These are phyloP conservation scores for Penicillium brevicompactum DNA, from an alignment of 2,329 filamentous ascomycete genomes.

Conservation along the genomic window DNA sequence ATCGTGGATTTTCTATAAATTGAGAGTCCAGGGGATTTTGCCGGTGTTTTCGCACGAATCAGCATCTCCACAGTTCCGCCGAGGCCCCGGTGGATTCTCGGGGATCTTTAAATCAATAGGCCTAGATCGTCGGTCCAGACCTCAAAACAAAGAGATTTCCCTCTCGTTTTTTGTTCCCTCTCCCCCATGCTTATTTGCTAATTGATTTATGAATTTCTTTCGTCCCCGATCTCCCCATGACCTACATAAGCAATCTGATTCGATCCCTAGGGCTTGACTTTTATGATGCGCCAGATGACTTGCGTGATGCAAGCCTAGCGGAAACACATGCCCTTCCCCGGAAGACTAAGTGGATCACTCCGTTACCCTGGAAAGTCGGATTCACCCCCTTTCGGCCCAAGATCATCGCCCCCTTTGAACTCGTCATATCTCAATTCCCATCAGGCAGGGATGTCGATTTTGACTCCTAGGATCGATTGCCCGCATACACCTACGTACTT, in stretches of 20 bases:
- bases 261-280: neutral
- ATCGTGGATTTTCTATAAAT: no score
- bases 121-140: conserved; percentile 4
- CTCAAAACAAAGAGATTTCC: conserved; percentile 6
- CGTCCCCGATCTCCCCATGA: neutral
- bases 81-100: conserved; percentile 1
- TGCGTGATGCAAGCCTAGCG: conserved; percentile 11
- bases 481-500: conserved; percentile 2
- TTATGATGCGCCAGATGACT: conserved; percentile 8
- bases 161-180: neutral
- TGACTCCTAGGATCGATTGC: neutral
- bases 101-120: neutral
- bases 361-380: conserved; percentile 5
- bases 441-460: neutral
- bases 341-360: conserved; percentile 16
- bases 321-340: conserved; percentile 15
- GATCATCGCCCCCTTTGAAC: conserved; percentile 4
- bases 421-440: neutral
- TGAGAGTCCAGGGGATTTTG: neutral
- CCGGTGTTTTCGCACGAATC: conserved; percentile 16
- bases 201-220: no score
- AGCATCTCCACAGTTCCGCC: conserved; percentile 1
- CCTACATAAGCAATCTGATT: neutral
- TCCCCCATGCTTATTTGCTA: neutral
- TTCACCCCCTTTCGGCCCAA: conserved; percentile 1